A percentile compares a stretch with the other conserved stretches of the same genome.
Evolutionary conservation across 1,284 basidiomycete genomes (phyloP).

Genomic region (Puccinia horiana): DNA sequence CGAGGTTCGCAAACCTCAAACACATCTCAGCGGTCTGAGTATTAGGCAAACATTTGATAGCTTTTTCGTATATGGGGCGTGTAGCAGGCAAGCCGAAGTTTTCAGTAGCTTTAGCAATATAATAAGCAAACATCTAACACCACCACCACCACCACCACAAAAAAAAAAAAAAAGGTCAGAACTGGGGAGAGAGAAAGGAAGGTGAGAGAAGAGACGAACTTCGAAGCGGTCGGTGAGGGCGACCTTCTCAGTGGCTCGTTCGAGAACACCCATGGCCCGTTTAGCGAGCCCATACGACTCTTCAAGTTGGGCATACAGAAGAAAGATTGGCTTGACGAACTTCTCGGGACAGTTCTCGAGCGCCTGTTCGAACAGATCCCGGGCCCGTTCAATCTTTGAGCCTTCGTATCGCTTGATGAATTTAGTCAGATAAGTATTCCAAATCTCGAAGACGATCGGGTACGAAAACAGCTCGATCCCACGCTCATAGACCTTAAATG

Average conservation of each 20-base stretch:
- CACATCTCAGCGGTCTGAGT: conserved; percentile 97
- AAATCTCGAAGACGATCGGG: conserved; percentile 96
- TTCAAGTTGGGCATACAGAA: conserved; percentile 92
- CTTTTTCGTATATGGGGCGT: conserved; percentile 91
- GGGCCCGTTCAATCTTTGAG: conserved; percentile 85
- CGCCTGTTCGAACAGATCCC: conserved; percentile 97
- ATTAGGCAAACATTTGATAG: conserved; percentile 90
- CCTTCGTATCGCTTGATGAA: conserved; percentile 96
- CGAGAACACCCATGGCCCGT: conserved; percentile 92
- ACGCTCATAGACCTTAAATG: conserved; percentile 98
- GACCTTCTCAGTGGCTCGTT: conserved; percentile 83
- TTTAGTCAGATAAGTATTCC: conserved; percentile 98
- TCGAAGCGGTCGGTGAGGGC: conserved; percentile 90
- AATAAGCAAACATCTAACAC: conserved; percentile 88
- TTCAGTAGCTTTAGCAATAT: conserved; percentile 92
- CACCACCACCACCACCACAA: too few relatives aligned
- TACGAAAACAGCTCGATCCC: conserved; percentile 97
- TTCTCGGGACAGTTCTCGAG: conserved; percentile 93
- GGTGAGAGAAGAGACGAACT: conserved; percentile 62
- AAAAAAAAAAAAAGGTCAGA: not conserved
- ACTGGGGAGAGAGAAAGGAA: not conserved
- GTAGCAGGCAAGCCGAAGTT: conserved; percentile 97
- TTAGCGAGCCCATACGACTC: conserved; percentile 94
- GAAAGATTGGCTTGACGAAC: conserved; percentile 88
- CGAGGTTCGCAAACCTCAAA: conserved; percentile 88